A percentile compares a stretch with the other conserved stretches of the same genome.
These are phyloP conservation scores for Fusarium musae DNA, from an alignment of 2,329 filamentous ascomycete species.

Conservation along the genomic window DNA sequence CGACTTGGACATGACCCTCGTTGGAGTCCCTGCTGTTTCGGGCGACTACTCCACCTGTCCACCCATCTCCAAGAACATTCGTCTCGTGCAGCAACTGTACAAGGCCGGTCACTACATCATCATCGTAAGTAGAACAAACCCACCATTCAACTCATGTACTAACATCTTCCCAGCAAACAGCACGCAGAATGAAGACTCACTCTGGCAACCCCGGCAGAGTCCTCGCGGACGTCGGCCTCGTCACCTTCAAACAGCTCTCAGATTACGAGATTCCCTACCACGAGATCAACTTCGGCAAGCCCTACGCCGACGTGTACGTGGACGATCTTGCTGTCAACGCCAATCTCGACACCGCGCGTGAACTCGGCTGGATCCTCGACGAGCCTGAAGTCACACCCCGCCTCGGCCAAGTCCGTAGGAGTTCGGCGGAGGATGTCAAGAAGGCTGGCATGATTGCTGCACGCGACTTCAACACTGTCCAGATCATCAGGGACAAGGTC, in stretches of 20 bases:
- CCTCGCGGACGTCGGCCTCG: not conserved
- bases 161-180: not conserved
- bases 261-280: slow-evolving; percentile 1
- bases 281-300: not conserved
- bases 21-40: not conserved
- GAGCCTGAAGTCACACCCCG: not conserved
- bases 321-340: not conserved
- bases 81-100: not conserved
- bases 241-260: not conserved
- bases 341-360: not conserved
- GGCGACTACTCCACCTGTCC: not conserved
- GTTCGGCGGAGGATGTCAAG: not conserved
- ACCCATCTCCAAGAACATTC: not conserved
- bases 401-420: not conserved
- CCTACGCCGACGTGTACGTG: not conserved
- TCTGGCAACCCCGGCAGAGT: not conserved
- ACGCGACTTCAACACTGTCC: not conserved
- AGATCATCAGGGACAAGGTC: slow-evolving; percentile 1
- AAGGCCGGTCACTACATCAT: not conserved
- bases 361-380: not conserved
- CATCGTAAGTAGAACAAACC: not conserved
- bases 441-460: slow-evolving; percentile 1
- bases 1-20: not conserved
- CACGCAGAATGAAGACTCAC: not conserved
- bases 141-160: fast-evolving